Base-by-base conservation (phyloP, 306 rosid species). In the Glycine latifolia region DNA sequence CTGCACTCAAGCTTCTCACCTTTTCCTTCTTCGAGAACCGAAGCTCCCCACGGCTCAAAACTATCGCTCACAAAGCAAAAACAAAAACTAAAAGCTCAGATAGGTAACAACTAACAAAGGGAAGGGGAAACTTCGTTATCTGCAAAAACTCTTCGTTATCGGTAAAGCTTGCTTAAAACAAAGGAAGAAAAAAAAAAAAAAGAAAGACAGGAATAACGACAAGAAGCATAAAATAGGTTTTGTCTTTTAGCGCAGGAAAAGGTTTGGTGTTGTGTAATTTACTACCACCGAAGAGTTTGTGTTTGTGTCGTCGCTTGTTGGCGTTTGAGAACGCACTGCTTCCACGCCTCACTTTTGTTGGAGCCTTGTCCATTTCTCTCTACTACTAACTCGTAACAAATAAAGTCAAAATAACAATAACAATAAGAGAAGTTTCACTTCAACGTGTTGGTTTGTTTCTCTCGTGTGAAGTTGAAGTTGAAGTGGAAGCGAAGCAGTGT, bases 321-420 rank as follows among this genome's bases (percentile, higher is more conserved):
- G 84, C 3, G 70, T 75, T 79, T 84, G 86, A 78, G 70, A 83
- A 82, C 84, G 81, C 81, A 74, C 82, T 87, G 26, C 79, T 83
- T 87, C 91, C 92, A 81, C 91, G 89, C 87, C 87, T 88, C 89
- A 82, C 78, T 56, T 87, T 85, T 81, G 82, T 85, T 82, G 82
- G 85, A 71, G 73, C 68, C 71, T 90, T 91, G 92, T 89, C 87
- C 91, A 86, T 92, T 81, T 85, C 78, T 47, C 12, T 8, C 12
- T 1, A 1, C 50, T 0, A 46, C 31, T 26, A 26, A 26, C 31
- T 26, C 52, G 9, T 8, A 47, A 47, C 52, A 9, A 39, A 2
- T 33, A 33, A 61, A 61, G 41, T 37, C 41, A 37, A 37, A 26
- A 37, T 37, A 37, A 37, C 41, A 37, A 37, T 37, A 2, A 37